A percentile compares a stretch with the other conserved stretches of the same genome.
phyloP scores from a whole-genome alignment of 1,284 basidiomycete genomes.

The Rhodotorula sp. region DNA sequence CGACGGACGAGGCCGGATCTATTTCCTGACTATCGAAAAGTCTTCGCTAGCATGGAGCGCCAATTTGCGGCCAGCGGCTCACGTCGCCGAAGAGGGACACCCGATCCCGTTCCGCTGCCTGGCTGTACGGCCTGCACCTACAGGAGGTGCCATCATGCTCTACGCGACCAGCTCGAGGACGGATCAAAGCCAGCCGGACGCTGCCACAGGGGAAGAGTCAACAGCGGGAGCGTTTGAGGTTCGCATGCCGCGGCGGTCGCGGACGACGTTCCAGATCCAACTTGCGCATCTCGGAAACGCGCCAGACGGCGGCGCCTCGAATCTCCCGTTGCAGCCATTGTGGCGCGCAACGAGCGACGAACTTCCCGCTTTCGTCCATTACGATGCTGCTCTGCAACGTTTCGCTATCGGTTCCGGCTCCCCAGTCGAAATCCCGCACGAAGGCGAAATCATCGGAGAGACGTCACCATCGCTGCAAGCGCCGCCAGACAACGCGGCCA shows the following conservation, averaged over 20 bases:
- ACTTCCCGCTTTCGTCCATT: constrained; percentile 65
- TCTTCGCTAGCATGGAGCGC: constrained; percentile 52
- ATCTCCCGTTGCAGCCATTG: constrained; percentile 50
- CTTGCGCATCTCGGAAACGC: constrained; percentile 1
- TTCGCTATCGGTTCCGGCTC: constrained; percentile 64
- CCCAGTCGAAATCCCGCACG: constrained; percentile 51
- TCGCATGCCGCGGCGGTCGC: constrained; percentile 18
- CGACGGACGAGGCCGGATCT: constrained; percentile 70
- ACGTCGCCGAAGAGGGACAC: constrained; percentile 50
- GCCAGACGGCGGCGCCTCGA: constrained; percentile 48
- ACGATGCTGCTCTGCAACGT: constrained; percentile 54
- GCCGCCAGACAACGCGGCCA: background rate
- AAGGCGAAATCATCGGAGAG: background rate
- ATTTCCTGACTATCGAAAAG: constrained; percentile 53
- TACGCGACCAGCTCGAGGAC: constrained; percentile 38
- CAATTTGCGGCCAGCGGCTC: constrained; percentile 52
- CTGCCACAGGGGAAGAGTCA: constrained; percentile 14
- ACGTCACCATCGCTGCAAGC: background rate
- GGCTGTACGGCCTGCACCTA: constrained; percentile 31
- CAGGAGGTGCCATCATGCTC: constrained; percentile 32
- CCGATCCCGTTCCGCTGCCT: constrained; percentile 58
- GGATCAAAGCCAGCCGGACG: constrained; percentile 36
- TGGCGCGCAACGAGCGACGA: constrained; percentile 72
- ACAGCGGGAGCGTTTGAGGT: background rate
- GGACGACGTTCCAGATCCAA: constrained; percentile 24